Conservation (phyloP, 139 green algal genomes). For the Closterium sp. region DNA sequence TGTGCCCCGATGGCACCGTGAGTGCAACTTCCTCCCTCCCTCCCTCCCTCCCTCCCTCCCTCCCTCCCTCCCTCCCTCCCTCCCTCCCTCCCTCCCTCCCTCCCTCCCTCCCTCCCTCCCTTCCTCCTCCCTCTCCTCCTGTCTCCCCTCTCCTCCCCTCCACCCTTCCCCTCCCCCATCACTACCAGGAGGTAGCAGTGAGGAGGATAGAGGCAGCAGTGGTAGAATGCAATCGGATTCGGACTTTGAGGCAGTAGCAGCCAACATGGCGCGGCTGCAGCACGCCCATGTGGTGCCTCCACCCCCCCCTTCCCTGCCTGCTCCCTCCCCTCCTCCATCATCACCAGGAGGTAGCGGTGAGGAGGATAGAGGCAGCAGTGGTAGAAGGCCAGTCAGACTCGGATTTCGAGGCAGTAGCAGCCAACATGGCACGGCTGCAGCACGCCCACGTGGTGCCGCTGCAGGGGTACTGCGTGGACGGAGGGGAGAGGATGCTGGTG, state of each 20-base stretch:
- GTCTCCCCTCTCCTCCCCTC: too few species aligned
- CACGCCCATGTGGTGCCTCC: neutral
- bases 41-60: too few species aligned
- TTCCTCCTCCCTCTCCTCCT: too few species aligned
- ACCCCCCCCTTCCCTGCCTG: too few species aligned
- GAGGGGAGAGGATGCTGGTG: constrained; percentile 5
- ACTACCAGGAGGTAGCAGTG: constrained; percentile 23
- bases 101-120: neutral
- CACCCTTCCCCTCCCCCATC: too few species aligned
- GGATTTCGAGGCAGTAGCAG: constrained; percentile 19
- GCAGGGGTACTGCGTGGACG: constrained; percentile 27
- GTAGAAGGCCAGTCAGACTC: constrained; percentile 12
- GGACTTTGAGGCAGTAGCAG: constrained; percentile 12
- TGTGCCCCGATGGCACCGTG: too few species aligned
- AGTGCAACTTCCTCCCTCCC: too few species aligned
- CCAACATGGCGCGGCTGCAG: constrained; percentile 24
- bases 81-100: too few species aligned
- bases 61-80: too few species aligned
- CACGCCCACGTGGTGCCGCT: constrained; percentile 3
- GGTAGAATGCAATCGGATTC: constrained; percentile 21
- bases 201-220: constrained; percentile 9
- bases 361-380: neutral
- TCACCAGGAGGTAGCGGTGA: constrained; percentile 28
- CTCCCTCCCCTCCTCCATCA: too few species aligned
- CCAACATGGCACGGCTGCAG: constrained; percentile 23